A percentile compares a stretch with the other conserved stretches of the same genome.
Evolutionary conservation across 257 asterid species (phyloP).

Genomic region (Paulownia fortunei): DNA sequence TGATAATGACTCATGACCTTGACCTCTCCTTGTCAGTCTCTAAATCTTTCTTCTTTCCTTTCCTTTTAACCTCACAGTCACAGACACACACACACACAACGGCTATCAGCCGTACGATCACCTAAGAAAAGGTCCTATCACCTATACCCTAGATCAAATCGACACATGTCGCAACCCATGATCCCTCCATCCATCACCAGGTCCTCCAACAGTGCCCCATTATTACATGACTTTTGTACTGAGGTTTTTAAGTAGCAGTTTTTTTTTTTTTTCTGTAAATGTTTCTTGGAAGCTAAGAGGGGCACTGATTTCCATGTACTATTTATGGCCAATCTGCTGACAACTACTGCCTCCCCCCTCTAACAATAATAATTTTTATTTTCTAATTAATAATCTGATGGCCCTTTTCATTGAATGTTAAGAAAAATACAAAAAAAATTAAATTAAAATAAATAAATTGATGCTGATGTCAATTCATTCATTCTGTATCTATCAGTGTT

Average conservation of each 20-base stretch:
- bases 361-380: not conserved
- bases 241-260: slow-evolving; percentile 20
- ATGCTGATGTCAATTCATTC: slow-evolving; percentile 28
- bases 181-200: slow-evolving; percentile 30
- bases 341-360: not conserved
- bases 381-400: too few relatives aligned
- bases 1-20: slow-evolving; percentile 53
- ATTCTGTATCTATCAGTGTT: not conserved
- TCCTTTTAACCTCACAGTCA: too few relatives aligned
- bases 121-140: not conserved
- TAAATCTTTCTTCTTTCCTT: not conserved
- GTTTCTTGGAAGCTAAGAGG: slow-evolving; percentile 22
- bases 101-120: slow-evolving; percentile 31
- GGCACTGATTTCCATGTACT: slow-evolving; percentile 49
- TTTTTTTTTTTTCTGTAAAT: not conserved
- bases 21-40: slow-evolving; percentile 56
- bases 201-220: not conserved
- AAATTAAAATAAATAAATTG: not conserved
- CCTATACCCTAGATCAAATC: not conserved
- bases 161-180: slow-evolving; percentile 52
- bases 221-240: slow-evolving; percentile 35
- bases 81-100: slow-evolving; percentile 21
- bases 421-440: too few relatives aligned
- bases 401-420: not conserved
- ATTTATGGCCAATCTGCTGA: slow-evolving; percentile 23